Base-by-base conservation (phyloP, 441 rosid genomes). In the Eugenia klotzschiana region DNA sequence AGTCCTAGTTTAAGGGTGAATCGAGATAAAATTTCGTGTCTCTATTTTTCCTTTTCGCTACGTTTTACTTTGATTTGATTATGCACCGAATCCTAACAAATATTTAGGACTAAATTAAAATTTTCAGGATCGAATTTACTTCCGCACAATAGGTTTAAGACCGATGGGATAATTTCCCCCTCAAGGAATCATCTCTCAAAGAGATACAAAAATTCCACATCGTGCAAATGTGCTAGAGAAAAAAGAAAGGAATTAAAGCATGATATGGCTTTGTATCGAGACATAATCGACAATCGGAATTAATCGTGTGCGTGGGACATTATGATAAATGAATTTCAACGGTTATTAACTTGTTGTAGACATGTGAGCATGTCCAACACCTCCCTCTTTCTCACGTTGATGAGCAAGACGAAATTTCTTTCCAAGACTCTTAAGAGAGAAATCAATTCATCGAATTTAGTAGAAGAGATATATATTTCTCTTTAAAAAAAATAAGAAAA, bases 121-220 rank as follows among this genome's bases (percentile, higher is more conserved):
- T 11, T 2, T 55, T n/a, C 5, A 11, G 0, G 5, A 55, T 0
- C n/a, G 7, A n/a, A n/a, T 55, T 55, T 7, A 0, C 1, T n/a
- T 55, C 4, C 1, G 5, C 7, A 26, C 4, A 14, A 57, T 57
- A 57, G 8, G 26, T 57, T 57, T 57, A 13, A 7, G 2, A 57
- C 0, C 7, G 20, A 57, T 26, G 0, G 2, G 37, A 53, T 26
- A 3, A 7, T 57, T 26, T 7, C 8, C 37, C 4, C 37, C 37
- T 26, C 2, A 1, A 14, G 1, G 11, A 58, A 26, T 58, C 16
- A 14, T 58, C 37, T 58, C 40, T 58, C 20, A 26, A 58, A 8
- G 20, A 26, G 37, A 58, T 26, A 26, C 2, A 26, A 58, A 58
- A 27, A 7, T 14, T 15, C 22, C 72, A 58, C 40, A 27, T 27